Base-by-base conservation (phyloP, 495 filamentous ascomycete genomes). In the Neurospora sp. region DNA sequence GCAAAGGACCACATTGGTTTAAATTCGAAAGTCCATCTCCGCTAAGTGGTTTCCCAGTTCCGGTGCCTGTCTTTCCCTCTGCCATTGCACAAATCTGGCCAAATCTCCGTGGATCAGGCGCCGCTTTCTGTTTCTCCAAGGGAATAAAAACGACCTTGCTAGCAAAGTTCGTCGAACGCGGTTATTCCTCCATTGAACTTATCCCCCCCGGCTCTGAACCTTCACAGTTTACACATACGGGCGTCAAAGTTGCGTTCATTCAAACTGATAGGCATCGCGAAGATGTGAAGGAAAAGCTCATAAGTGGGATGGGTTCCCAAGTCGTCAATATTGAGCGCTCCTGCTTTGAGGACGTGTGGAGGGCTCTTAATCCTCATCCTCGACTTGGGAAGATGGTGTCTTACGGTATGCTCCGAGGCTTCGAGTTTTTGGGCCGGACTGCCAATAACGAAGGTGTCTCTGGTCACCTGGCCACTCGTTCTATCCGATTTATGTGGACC, bases 161-260 rank as follows among this genome's bases (percentile, higher is more conserved):
- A 1, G 44, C n/a, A 2, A 1, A 4, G 0, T n/a, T 20, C n/a
- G 0, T 49, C 44, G 0, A 49, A 11, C n/a, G 0, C 3, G 44
- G 44, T 14, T 46, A 46, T 0, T 20, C 42, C 42, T n/a, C 18
- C 0, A 3, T 3, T 46, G 7, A 46, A 0, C 0, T 46, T n/a
- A n/a, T 2, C 3, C 42, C 42, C 3, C 6, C 42, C 2, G 42
- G 42, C 5, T 44, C 42, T 44, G 5, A n/a, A 8, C 2, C 1
- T 44, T 44, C 18, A 8, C 42, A n/a, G 2, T 3, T 1, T 44
- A n/a, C 42, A 7, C 0, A 0, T n/a, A 44, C 42, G 16, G 42
- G 42, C 0, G 42, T 44, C 42, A 44, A 44, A 7, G 8, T 44
- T 2, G 42, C 42, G n/a, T 2, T 42, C 12, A 16, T 42, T 42